A percentile compares a stretch with the other conserved stretches of the same genome.
Conservation (phyloP, 192 early-diverging fungal species). For the Coemansia sp. region DNA sequence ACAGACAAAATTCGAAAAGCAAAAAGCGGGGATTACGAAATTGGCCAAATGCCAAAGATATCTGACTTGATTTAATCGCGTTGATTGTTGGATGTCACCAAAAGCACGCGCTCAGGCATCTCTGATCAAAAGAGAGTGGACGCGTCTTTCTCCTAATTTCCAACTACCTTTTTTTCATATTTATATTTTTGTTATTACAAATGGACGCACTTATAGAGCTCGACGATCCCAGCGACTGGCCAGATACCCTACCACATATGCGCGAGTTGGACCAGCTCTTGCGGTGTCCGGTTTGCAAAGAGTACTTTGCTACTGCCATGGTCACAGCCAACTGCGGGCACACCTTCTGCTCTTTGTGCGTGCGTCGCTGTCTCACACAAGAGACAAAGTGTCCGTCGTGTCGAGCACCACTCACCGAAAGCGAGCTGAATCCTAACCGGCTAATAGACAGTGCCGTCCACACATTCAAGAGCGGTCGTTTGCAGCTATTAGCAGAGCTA, state of each 20-base stretch:
- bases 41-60: not conserved
- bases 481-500: conserved; percentile 26
- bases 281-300: conserved; percentile 81
- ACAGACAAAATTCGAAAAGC: not conserved
- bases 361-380: conserved; percentile 63
- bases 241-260: conserved; percentile 43
- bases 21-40: too few relatives aligned
- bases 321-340: conserved; percentile 67
- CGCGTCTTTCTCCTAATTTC: not conserved
- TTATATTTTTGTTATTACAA: not conserved
- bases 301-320: conserved; percentile 66
- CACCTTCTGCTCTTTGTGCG: conserved; percentile 80
- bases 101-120: not conserved
- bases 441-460: conserved; percentile 43
- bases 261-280: conserved; percentile 68
- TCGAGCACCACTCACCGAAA: conserved; percentile 44
- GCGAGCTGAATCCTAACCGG: conserved; percentile 47
- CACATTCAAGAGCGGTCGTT: conserved; percentile 38
- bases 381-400: conserved; percentile 73
- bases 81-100: not conserved
- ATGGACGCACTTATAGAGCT: conserved; percentile 37
- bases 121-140: not conserved
- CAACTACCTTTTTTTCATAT: not conserved
- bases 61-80: not conserved
- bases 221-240: conserved; percentile 78